Conservation (phyloP, 169 alveolate genomes). For the Plasmodium sp. region DNA sequence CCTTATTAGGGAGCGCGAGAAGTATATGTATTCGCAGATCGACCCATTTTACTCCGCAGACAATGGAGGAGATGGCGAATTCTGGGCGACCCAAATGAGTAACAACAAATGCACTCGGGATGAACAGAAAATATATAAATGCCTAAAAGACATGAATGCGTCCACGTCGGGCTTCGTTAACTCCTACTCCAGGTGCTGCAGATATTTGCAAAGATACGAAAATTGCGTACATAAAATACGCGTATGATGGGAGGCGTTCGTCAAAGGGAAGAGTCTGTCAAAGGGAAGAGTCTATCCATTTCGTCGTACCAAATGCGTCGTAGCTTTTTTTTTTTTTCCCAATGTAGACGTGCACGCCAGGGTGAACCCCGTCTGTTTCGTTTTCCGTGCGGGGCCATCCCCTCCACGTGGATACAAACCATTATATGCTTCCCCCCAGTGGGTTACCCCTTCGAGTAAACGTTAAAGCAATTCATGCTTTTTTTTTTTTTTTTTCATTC, state of each 20-base stretch:
- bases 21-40: constrained; percentile 7
- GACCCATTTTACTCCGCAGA: background rate
- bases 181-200: constrained; percentile 43
- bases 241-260: background rate
- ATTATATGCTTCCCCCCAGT: background rate
- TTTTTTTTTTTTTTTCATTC: background rate
- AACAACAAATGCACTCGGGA: constrained; percentile 18
- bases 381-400: background rate
- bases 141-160: constrained; percentile 63
- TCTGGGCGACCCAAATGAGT: constrained; percentile 13
- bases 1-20: constrained; percentile 32
- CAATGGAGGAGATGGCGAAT: background rate
- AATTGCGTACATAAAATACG: constrained; percentile 59
- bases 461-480: background rate
- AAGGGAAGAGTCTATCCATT: background rate
- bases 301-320: background rate
- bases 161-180: constrained; percentile 55
- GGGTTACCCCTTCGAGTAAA: background rate
- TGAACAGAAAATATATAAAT: constrained; percentile 63
- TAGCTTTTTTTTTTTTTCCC: background rate
- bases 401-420: background rate
- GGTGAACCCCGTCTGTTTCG: background rate
- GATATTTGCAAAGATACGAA: constrained; percentile 52
- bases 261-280: background rate
- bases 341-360: background rate